phyloP scores from a whole-genome alignment of 1,284 basidiomycete genomes.

The Sporisorium graminicola region DNA sequence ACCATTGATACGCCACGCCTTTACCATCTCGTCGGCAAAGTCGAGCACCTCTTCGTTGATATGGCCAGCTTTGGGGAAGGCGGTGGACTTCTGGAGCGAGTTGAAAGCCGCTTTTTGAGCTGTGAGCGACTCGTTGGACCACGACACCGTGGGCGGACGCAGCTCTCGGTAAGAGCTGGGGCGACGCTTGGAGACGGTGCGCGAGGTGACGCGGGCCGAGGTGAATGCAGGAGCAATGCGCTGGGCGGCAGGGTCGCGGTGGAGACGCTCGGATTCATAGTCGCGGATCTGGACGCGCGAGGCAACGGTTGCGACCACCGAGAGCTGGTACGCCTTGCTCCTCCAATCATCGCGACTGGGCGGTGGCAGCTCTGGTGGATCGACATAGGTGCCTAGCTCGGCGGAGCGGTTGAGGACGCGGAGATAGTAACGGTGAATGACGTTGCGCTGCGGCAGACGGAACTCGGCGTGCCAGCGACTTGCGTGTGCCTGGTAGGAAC shows the following conservation, averaged over 20 bases:
- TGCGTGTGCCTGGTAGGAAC: slow-evolving; percentile 66
- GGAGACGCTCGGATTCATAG: slow-evolving; percentile 55
- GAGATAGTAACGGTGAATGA: slow-evolving; percentile 63
- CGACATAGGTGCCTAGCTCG: slow-evolving; percentile 43
- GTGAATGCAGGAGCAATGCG: slow-evolving; percentile 32
- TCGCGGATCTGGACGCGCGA: slow-evolving; percentile 59
- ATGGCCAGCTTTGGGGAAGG: slow-evolving; percentile 86
- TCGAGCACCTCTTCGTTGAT: slow-evolving; percentile 83
- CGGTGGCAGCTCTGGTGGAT: slow-evolving; percentile 44
- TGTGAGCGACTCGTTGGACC: slow-evolving; percentile 62
- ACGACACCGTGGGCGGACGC: slow-evolving; percentile 49
- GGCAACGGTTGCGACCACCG: slow-evolving; percentile 54
- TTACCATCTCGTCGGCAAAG: slow-evolving; percentile 84
- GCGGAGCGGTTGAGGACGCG: slow-evolving; percentile 57
- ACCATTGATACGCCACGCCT: slow-evolving; percentile 78
- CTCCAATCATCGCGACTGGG: slow-evolving; percentile 58
- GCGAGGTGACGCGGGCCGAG: slow-evolving; percentile 43
- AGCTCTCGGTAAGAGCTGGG: slow-evolving; percentile 45
- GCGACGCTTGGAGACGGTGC: slow-evolving; percentile 62
- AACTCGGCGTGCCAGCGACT: slow-evolving; percentile 64
- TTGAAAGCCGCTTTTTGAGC: slow-evolving; percentile 47
- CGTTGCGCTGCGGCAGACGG: slow-evolving; percentile 64
- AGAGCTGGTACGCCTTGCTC: slow-evolving; percentile 59
- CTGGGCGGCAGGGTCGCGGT: slow-evolving; percentile 46
- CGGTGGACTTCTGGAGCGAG: slow-evolving; percentile 72